A percentile compares a stretch with the other conserved stretches of the same genome.
Evolutionary conservation across 2,329 filamentous ascomycete genomes (phyloP).

Genomic region (Colletotrichum kahawae): DNA sequence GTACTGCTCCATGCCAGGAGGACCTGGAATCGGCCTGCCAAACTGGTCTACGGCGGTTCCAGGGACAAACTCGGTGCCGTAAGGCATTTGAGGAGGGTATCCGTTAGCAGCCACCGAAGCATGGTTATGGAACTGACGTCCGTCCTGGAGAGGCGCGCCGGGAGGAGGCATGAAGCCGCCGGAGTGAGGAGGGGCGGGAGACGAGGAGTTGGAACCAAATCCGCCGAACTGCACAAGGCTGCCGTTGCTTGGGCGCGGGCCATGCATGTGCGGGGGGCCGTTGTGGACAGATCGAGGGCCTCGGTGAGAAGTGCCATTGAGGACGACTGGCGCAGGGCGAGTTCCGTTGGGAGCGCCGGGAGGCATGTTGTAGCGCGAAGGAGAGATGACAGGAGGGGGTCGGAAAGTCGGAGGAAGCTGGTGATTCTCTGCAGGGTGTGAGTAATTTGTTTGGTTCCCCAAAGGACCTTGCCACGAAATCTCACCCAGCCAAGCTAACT

Average conservation of each 20-base stretch:
- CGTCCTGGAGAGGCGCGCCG: conserved; percentile 40
- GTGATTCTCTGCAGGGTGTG: neutral
- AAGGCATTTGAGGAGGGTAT: conserved; percentile 43
- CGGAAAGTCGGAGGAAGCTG: conserved; percentile 19
- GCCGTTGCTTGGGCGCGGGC: conserved; percentile 58
- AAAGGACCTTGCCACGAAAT: neutral
- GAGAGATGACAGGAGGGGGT: conserved; percentile 35
- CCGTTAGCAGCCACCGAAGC: conserved; percentile 33
- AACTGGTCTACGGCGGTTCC: conserved; percentile 40
- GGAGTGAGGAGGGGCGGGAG: conserved; percentile 57
- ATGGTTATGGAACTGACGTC: conserved; percentile 31
- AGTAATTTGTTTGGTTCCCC: neutral
- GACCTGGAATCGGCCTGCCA: conserved; percentile 38
- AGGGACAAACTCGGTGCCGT: conserved; percentile 39
- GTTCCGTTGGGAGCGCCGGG: conserved; percentile 23
- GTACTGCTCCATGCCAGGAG: conserved; percentile 38
- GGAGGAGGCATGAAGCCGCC: conserved; percentile 55
- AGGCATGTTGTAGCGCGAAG: conserved; percentile 46
- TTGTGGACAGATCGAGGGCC: conserved; percentile 38
- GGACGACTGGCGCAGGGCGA: conserved; percentile 31
- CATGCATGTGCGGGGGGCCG: conserved; percentile 47
- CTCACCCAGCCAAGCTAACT: neutral
- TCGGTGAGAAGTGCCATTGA: conserved; percentile 37
- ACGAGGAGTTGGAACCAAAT: conserved; percentile 62
- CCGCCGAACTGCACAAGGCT: conserved; percentile 60